Evolutionary conservation across 768 basidiomycete species (phyloP), one percentile per base, ranked within the genome.

Genomic region (Naganishia onofrii): DNA sequence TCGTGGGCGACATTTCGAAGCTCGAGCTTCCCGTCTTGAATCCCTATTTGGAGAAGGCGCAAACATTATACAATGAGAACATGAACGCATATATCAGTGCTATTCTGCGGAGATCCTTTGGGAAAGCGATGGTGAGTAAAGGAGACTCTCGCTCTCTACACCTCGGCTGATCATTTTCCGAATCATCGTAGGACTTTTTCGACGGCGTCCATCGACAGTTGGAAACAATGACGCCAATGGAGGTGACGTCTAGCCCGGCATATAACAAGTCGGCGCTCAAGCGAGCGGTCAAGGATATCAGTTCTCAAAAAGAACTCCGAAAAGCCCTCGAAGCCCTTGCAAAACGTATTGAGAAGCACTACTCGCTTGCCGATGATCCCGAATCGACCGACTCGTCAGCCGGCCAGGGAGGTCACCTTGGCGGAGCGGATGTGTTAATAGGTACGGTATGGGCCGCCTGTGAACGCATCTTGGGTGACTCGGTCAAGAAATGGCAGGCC

Each of bases 281-380:
- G 80, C 92, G 91, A 76, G 85, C 90, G 17, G 82, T 92, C 58
- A 92, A 91, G 77, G 94, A 96, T 75, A 89, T 87, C 79, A 89
- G 86, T 71, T 82, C 87, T 46, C 51, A 42, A 28, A 98, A 96
- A 81, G 95, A 98, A 79, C 82, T 98, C 15, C 88, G 91, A 44
- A 95, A 95, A 79, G 85, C 90, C 71, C 83, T 95, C 64, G 95
- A 97, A 67, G 86, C 86, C 9, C 84, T 98, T 44, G 89, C 88
- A 81, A 91, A 91, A 78, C 88, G 95, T 12, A 91, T 98, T 32
- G 92, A 95, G 81, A 98, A 98, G 81, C 95, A 98, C 77, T 97
- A 96, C 65, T 69, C 68, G 13, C 64, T 73, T 76, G 55, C 68
- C 1, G 31, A 55, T 15, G 72, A 73, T 42, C 52, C 71, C 15